Evolutionary conservation across 1,284 basidiomycete species (phyloP), one percentile per base, ranked within the genome.

Genomic region (Fomitopsis palustris): DNA sequence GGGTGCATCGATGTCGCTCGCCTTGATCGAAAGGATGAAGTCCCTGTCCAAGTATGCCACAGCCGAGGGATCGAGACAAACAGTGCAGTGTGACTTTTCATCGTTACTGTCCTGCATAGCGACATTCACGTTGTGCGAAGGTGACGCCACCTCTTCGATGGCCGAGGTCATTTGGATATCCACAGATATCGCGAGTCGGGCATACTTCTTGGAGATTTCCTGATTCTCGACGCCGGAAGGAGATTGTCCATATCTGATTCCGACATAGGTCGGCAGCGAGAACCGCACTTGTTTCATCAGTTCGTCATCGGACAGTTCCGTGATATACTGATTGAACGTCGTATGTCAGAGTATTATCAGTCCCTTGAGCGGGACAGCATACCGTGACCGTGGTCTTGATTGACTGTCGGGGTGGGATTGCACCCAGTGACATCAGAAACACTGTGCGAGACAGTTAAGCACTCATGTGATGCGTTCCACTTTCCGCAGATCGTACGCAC

Each of bases 371-470:
- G 42, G 10, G 19, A 12, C 53, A 33, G 66, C 78, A 45, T 64
- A 84, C 83, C 35, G 77, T 77, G 17, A 83, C 41, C 35, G 70
- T 73, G 0, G 76, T 75, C 21, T 68, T 73, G 3, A 84, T 76
- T 3, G 64, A 76, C 38, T 77, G 65, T 6, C 62, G 58, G 0
- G 77, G 71, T 29, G 80, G 78, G 49, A 86, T 77, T 1, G 78
- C 76, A 6, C 84, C 84, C 7, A 86, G 64, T 2, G 84, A 85
- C 29, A 85, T 81, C 0, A 77, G 81, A 65, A 86, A 85, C 51
- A 83, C 84, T 85, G 58, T 7, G 61, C 29, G 1, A n/a, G 8
- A 33, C 6, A 33, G 8, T 37, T 49, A 54, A 39, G 12, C 54
- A 16, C 38, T 27, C 19, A 45, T 52, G 56, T n/a, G 19, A 27